Evolutionary conservation across 2,329 filamentous ascomycete species (phyloP), one percentile per base, ranked within the genome.

Genomic region (Alternaria brassicae): DNA sequence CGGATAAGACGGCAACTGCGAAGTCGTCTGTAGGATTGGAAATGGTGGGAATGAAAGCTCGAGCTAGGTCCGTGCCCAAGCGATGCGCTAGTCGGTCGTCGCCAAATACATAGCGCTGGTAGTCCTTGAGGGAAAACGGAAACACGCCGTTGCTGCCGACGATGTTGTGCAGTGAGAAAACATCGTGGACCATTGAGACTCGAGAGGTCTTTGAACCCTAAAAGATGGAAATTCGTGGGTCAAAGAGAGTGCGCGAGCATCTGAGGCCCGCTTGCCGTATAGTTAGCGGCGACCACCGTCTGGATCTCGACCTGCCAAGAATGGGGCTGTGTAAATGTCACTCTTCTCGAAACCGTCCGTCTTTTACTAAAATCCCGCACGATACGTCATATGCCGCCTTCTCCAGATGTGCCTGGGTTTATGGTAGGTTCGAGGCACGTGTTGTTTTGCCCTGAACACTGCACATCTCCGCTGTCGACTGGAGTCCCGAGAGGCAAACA

Each of bases 61-160:
- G 66, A 66, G 67, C 67, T 60, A 68, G 66, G 56, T 69, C 66
- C 54, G 66, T 71, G 62, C 69, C 69, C 51, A 70, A 61, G 28
- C 57, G 62, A 53, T 66, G 57, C 61, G 69, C 67, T 67, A 69
- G 59, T 56, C 57, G 63, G 58, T 65, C 66, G 59, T 70, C 66
- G 37, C 69, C 69, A 55, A 71, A 71, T n/a, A 70, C 55, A 49
- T 69, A 71, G 39, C 61, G 64, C 48, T 70, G 67, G 48, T 70
- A 71, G 37, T 70, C 67, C 13, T 61, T 62, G 55, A 66, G 42
- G 32, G 65, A 47, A 41, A 71, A 68, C 17, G 69, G 69, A 42
- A 69, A 69, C 37, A 59, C 56, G 23, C 57, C 53, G 13, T 63
- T 53, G 45, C 51, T 61, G 52, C 49, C 62, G 47, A 53, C 27